Evolutionary conservation across 257 asterid genomes (phyloP).

Genomic region (Verbena officinalis): DNA sequence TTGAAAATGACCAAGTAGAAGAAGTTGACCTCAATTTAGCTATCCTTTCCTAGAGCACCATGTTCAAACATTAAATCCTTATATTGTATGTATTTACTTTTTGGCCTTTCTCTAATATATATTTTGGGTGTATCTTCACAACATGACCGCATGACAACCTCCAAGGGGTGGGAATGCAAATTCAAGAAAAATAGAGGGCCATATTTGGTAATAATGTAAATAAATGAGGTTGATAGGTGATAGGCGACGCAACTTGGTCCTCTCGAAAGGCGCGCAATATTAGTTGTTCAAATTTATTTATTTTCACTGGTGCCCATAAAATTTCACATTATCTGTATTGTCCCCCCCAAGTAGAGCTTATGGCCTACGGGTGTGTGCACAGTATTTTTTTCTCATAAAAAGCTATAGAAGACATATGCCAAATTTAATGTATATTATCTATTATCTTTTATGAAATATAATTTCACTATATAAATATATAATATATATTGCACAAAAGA

Average conservation of each 20-base stretch:
- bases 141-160: background rate
- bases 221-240: slow-evolving; percentile 14
- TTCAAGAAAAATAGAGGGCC: slow-evolving; percentile 1
- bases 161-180: background rate
- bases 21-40: slow-evolving; percentile 40
- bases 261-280: slow-evolving; percentile 15
- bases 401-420: no score
- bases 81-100: background rate
- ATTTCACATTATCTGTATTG: background rate
- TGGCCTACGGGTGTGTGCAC: no score
- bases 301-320: background rate
- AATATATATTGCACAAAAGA: no score
- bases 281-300: background rate
- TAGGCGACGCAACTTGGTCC: slow-evolving; percentile 26
- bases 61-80: slow-evolving; percentile 4
- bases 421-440: no score
- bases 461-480: no score
- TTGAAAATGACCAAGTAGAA: slow-evolving; percentile 37
- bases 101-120: background rate
- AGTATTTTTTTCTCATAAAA: no score
- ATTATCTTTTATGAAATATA: no score
- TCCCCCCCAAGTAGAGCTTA: background rate
- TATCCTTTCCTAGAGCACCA: slow-evolving; percentile 33
- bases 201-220: slow-evolving; percentile 7
- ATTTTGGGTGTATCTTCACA: background rate